These are phyloP conservation scores for Teratosphaeriaceae sp. DNA, from an alignment of 2,329 filamentous ascomycete species.

Conservation along the genomic window DNA sequence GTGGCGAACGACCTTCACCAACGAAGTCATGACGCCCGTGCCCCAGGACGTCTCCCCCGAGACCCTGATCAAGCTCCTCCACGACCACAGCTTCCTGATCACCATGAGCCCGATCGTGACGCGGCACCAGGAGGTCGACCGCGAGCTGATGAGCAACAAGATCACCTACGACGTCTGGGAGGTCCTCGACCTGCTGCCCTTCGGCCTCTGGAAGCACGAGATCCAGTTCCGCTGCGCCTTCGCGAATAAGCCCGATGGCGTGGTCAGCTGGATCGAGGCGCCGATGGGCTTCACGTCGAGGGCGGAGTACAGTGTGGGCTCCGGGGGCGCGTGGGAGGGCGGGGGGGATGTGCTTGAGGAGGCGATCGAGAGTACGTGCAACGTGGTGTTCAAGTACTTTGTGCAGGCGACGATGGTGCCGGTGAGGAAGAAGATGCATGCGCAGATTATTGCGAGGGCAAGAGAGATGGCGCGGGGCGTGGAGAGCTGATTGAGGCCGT, in stretches of 20 bases:
- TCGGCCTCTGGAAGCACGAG: slow-evolving; percentile 14
- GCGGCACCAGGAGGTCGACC: slow-evolving; percentile 4
- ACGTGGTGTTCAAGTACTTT: slow-evolving; percentile 8
- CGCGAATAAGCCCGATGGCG: slow-evolving; percentile 10
- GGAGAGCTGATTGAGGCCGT: slow-evolving; percentile 4
- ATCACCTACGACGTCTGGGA: slow-evolving; percentile 15
- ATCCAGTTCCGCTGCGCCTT: slow-evolving; percentile 14
- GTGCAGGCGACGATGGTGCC: slow-evolving; percentile 11
- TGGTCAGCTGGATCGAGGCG: slow-evolving; percentile 7
- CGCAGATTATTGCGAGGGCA: slow-evolving; percentile 8
- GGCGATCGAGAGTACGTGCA: slow-evolving; percentile 8
- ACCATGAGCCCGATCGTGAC: slow-evolving; percentile 15
- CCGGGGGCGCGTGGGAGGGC: background rate
- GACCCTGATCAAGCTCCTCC: slow-evolving; percentile 10
- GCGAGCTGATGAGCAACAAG: slow-evolving; percentile 6
- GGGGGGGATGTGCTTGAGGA: slow-evolving; percentile 11
- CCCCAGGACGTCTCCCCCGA: slow-evolving; percentile 7
- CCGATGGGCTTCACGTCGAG: slow-evolving; percentile 9
- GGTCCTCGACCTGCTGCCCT: slow-evolving; percentile 12
- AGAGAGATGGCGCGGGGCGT: slow-evolving; percentile 4
- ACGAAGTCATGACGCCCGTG: slow-evolving; percentile 9
- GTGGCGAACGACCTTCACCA: slow-evolving; percentile 7
- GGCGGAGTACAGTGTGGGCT: slow-evolving; percentile 9
- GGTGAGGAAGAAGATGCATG: slow-evolving; percentile 11
- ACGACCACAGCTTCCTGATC: slow-evolving; percentile 15